phyloP scores from a whole-genome alignment of 2,329 filamentous ascomycete species.

The Exophiala spinifera region DNA sequence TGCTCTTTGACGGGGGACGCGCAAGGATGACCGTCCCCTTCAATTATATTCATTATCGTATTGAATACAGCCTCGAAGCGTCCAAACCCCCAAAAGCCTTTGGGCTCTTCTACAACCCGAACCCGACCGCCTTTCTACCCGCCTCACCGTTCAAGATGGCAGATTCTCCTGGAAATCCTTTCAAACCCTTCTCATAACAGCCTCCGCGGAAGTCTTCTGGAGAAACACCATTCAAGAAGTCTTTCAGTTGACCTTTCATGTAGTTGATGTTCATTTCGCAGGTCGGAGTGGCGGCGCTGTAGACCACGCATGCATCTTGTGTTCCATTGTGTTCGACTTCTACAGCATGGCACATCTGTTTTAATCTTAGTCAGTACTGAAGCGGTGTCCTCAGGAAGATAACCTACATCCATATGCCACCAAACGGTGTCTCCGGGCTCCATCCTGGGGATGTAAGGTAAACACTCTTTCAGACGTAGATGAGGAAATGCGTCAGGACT shows the following conservation, averaged over 20 bases:
- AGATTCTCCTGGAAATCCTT: no score
- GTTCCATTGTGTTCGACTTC: conserved; percentile 37
- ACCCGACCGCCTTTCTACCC: no score
- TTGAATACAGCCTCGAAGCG: no score
- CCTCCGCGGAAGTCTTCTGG: no score
- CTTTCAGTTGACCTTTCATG: conserved; percentile 35
- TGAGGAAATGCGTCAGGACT: conserved; percentile 39
- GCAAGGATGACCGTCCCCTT: no score
- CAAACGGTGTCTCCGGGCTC: conserved; percentile 42
- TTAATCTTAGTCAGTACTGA: not conserved
- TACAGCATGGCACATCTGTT: conserved; percentile 38
- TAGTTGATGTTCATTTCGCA: conserved; percentile 32
- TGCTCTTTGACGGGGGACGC: no score
- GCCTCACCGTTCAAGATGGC: no score
- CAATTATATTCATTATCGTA: no score
- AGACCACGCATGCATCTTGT: conserved; percentile 35
- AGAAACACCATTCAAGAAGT: no score
- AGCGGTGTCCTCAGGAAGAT: not conserved
- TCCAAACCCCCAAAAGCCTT: no score
- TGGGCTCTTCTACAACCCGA: no score
- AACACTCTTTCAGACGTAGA: conserved; percentile 37
- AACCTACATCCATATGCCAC: conserved; percentile 38
- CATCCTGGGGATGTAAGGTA: conserved; percentile 40
- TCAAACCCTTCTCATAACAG: no score
- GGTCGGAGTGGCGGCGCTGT: conserved; percentile 37